Base-by-base conservation (phyloP, 2,329 filamentous ascomycete genomes). In the Ophiocordyceps camponoti-leonardi region DNA sequence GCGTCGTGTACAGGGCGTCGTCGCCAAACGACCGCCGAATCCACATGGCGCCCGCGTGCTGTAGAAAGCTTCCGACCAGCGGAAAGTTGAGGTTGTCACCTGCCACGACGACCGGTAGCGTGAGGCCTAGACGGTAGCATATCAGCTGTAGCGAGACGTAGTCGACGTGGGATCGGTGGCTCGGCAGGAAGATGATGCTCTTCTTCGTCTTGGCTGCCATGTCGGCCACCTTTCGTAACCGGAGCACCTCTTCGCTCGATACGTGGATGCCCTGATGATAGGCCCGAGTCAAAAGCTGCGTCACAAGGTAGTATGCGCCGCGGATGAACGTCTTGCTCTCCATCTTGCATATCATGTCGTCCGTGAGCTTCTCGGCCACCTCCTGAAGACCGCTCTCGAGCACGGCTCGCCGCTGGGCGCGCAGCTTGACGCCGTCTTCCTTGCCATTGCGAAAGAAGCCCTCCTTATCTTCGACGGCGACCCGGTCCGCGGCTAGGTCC, bases 291-390 rank as follows among this genome's bases (percentile, higher is more conserved):
- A 96, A 69, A 42, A 96, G 71, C 63, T 96, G 90, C 1, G 88
- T 94, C 43, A 71, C 72, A 37, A 94, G 59, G 60, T 95, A 98
- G 60, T 96, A 96, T 42, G 92, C 90, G 22, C 86, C 79, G 43
- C 92, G 72, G 53, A 98, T 94, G 58, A 96, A 96, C 2, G 77
- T 69, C 59, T 88, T 93, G 69, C 83, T 93, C 63, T 98, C 92
- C 73, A 96, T 90, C 65, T 98, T 98, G 74, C 90, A 96, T 50
- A 98, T 95, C 92, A 98, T 96, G 50, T 82, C 78, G 58, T 94
- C 86, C 22, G 87, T 86, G 74, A 92, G 81, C 52, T 82, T 80
- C 51, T 92, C 86, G 4, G 86, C 83, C 5, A 95, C 81, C 57
- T 94, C 80, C 46, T 79, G 72, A 42, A 98, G 67, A 47, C 81